Evolutionary conservation across 2,329 filamentous ascomycete genomes (phyloP).

Genomic region (Penicillium sclerotigenum): DNA sequence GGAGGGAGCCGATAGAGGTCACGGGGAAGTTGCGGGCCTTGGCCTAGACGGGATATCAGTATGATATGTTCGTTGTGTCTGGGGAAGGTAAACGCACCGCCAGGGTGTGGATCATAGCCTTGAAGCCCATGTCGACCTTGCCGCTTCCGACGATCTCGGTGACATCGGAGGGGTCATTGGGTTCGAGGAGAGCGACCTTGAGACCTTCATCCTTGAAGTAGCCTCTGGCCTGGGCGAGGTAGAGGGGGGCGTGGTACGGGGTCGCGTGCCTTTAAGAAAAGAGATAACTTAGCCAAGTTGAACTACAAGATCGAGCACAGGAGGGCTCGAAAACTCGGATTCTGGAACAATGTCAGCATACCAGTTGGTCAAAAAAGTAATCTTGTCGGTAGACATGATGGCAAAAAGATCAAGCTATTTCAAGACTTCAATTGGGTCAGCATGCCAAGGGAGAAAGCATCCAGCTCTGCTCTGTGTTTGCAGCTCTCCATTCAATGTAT

Average conservation of each 20-base stretch:
- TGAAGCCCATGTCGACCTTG: slow-evolving; percentile 76
- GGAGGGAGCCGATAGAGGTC: slow-evolving; percentile 67
- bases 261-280: slow-evolving; percentile 66
- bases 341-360: slow-evolving; percentile 43
- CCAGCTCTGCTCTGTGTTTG: slow-evolving; percentile 8
- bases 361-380: slow-evolving; percentile 82
- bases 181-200: slow-evolving; percentile 73
- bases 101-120: slow-evolving; percentile 80
- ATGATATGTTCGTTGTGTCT: not conserved
- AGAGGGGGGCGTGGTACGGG: slow-evolving; percentile 75
- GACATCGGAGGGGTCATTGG: slow-evolving; percentile 76
- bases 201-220: slow-evolving; percentile 73
- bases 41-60: slow-evolving; percentile 48
- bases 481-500: not conserved
- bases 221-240: slow-evolving; percentile 71
- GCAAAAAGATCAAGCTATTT: slow-evolving; percentile 33
- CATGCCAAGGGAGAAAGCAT: slow-evolving; percentile 23
- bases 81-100: slow-evolving; percentile 50
- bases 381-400: slow-evolving; percentile 78
- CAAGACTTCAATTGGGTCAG: slow-evolving; percentile 29
- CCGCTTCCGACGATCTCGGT: slow-evolving; percentile 76
- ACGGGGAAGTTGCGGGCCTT: slow-evolving; percentile 74
- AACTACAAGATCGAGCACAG: not conserved
- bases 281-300: slow-evolving; percentile 28
- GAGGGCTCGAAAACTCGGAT: not conserved